Conservation (phyloP, 805 yeast species). For the Lipomyces mesembrius region DNA sequence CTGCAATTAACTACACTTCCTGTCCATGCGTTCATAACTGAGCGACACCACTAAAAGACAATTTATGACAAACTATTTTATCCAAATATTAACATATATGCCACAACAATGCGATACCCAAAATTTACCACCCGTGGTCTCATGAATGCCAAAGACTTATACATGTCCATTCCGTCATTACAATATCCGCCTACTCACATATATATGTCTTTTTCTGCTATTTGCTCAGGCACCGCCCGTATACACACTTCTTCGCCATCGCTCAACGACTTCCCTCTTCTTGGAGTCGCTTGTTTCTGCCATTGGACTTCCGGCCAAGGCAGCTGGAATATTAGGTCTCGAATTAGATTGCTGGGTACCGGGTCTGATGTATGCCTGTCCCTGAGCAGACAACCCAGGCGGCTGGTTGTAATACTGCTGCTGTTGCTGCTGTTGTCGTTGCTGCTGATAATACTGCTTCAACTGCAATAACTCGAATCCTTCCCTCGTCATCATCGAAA, state of each 20-base stretch:
- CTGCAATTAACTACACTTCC: no score
- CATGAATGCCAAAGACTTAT: no score
- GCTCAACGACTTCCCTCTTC: conserved; percentile 24
- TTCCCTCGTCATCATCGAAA: conserved; percentile 23
- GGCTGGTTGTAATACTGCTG: conserved; percentile 1
- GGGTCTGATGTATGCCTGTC: conserved; percentile 1
- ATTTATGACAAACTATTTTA: no score
- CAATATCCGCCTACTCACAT: no score
- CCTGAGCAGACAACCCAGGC: neutral
- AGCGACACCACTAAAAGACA: no score
- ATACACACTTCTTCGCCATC: conserved; percentile 29
- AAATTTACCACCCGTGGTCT: no score
- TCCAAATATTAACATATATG: no score
- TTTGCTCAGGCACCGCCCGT: neutral
- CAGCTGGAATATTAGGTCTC: neutral
- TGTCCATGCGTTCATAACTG: no score
- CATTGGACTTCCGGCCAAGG: neutral
- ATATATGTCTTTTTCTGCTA: no score
- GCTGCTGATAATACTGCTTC: conserved; percentile 14
- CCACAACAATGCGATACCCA: no score
- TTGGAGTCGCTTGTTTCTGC: neutral
- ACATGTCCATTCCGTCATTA: neutral
- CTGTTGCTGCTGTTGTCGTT: conserved; percentile 9
- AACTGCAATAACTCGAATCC: conserved; percentile 15
- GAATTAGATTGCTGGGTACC: neutral